phyloP scores from a whole-genome alignment of 163 green algal genomes.

The Chlamydomonas reinhardtii region DNA sequence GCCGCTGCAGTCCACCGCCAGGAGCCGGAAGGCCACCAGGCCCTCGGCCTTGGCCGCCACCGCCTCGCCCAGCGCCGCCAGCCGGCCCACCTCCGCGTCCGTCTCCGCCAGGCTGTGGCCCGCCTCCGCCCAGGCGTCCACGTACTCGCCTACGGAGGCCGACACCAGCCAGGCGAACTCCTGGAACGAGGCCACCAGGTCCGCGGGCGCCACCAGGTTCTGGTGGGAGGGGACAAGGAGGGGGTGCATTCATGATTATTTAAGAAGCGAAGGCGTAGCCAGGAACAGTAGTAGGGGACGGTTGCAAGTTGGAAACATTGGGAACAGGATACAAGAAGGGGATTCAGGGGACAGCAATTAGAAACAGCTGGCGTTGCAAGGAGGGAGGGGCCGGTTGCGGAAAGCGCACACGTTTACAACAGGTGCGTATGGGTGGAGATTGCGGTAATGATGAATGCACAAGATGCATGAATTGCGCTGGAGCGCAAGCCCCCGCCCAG shows the following conservation, averaged over 20 bases:
- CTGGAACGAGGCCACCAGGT: slow-evolving; percentile 64
- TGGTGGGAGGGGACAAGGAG: slow-evolving; percentile 26
- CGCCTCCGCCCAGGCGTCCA: slow-evolving; percentile 63
- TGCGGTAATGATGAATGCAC: too few species aligned
- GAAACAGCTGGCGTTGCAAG: too few species aligned
- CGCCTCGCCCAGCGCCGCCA: slow-evolving; percentile 58
- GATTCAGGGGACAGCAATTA: too few species aligned
- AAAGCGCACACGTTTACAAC: too few species aligned
- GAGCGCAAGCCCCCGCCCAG: too few species aligned
- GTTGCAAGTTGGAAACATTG: too few species aligned
- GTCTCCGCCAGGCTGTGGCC: slow-evolving; percentile 75
- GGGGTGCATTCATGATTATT: not conserved
- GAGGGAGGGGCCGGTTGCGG: too few species aligned
- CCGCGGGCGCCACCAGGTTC: slow-evolving; percentile 65
- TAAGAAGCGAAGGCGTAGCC: too few species aligned
- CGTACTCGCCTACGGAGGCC: slow-evolving; percentile 27
- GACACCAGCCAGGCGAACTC: slow-evolving; percentile 53
- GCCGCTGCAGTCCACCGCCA: slow-evolving; percentile 63
- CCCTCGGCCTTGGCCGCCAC: slow-evolving; percentile 62
- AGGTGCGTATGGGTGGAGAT: too few species aligned
- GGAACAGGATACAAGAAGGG: too few species aligned
- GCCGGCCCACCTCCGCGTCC: slow-evolving; percentile 66
- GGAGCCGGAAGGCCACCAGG: slow-evolving; percentile 69
- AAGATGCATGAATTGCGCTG: too few species aligned
- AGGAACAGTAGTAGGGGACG: too few species aligned